These are phyloP conservation scores for Erysimum pusillum DNA, from an alignment of 441 rosid genomes.

Conservation along the genomic window DNA sequence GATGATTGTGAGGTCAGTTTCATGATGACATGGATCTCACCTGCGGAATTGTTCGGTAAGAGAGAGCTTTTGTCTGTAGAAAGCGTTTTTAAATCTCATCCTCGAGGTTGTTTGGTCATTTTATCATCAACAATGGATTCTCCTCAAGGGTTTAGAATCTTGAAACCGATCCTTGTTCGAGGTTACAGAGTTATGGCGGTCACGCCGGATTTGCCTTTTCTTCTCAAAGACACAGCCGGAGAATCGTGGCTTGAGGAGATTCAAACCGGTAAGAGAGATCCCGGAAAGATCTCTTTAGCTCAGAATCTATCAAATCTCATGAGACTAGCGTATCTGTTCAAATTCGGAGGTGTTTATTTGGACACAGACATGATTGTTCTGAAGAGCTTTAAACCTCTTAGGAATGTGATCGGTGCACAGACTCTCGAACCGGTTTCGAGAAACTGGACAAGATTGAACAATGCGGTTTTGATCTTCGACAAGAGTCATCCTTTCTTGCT, in stretches of 20 bases:
- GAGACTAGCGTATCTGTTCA: constrained; percentile 57
- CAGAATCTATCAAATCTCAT: constrained; percentile 71
- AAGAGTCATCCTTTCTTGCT: constrained; percentile 58
- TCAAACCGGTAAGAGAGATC: constrained; percentile 55
- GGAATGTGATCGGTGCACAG: constrained; percentile 73
- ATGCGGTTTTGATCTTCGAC: constrained; percentile 68
- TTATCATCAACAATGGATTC: constrained; percentile 68
- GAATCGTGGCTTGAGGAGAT: constrained; percentile 60
- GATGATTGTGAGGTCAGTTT: constrained; percentile 53
- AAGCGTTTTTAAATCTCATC: constrained; percentile 60
- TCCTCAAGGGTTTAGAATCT: constrained; percentile 46
- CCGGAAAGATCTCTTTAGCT: constrained; percentile 64
- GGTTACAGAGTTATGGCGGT: constrained; percentile 55
- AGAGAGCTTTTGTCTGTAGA: constrained; percentile 56
- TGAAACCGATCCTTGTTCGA: constrained; percentile 56
- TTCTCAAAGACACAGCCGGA: constrained; percentile 60
- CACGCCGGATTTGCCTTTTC: constrained; percentile 60
- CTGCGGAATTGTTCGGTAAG: constrained; percentile 50
- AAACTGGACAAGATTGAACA: constrained; percentile 72
- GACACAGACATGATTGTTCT: constrained; percentile 66
- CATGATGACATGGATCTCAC: constrained; percentile 80
- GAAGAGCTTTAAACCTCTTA: constrained; percentile 50
- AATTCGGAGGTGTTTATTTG: constrained; percentile 67
- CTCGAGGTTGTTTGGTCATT: constrained; percentile 60
- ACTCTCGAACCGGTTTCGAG: constrained; percentile 49